Evolutionary conservation across 78 protist species (phyloP), one percentile per base, ranked within the genome.

Genomic region (Protostelium mycophagum): DNA sequence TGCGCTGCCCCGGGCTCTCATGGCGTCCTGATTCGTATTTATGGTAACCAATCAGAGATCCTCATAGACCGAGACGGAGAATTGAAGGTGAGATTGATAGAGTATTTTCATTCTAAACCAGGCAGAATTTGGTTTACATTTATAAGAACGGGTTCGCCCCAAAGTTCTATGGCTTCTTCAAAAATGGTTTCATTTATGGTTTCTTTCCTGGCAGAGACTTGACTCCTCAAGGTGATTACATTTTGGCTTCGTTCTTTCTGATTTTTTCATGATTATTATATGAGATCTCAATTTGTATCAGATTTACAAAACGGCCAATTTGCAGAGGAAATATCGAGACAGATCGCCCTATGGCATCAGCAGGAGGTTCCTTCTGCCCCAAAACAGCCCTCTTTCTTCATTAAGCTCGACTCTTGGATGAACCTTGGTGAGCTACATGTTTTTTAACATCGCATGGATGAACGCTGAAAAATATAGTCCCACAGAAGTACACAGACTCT

Each of bases 51-150:
- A 86, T 92, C 94, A 16, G 94, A 92, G 28, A 91, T 89, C 0
- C 89, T 92, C 84, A 92, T 92, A 28, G 94, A 92, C 85, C 89
- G 94, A 86, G 89, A 92, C 92, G 89, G 89, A 87, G 94, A 92
- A 85, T 87, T 92, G 84, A 89, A 89, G 39, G 91, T 92, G 87
- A 91, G 89, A 36, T 86, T 90, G 36, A 90, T 88, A 38, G 94
- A 90, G 9, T 91, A 87, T 88, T 86, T 88, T 51, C 73, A 51
- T 51, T 51, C 73, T 51, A 51, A 51, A 51, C 73, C 31, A 25
- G 73, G 16, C 73, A 51, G 73, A 51, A 51, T 51, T 16, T 51
- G 31, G 73, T 51, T 16, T 16, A 51, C 73, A 51, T 51, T 16
- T 51, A 51, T 16, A 51, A 51, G 31, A 88, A 92, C 85, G 94